Evolutionary conservation across 306 rosid genomes (phyloP).

Genomic region (Prunus padus): DNA sequence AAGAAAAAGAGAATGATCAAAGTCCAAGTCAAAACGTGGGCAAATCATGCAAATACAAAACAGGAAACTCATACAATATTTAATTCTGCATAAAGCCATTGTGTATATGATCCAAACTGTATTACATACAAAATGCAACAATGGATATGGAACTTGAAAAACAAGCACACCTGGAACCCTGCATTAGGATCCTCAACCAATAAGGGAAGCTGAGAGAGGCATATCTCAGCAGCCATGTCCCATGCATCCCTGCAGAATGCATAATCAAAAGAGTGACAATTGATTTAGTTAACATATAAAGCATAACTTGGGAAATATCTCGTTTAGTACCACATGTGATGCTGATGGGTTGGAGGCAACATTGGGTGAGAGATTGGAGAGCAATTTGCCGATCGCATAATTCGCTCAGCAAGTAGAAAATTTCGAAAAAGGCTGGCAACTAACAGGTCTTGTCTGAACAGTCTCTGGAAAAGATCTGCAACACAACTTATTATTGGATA

Average conservation of each 20-base stretch:
- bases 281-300: slow-evolving; percentile 12
- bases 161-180: slow-evolving; percentile 70
- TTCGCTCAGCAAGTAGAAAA: slow-evolving; percentile 95
- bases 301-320: slow-evolving; percentile 28
- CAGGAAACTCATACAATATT: not conserved
- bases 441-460: slow-evolving; percentile 95
- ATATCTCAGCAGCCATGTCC: slow-evolving; percentile 99
- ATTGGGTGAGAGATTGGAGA: slow-evolving; percentile 89
- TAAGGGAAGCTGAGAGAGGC: slow-evolving; percentile 96
- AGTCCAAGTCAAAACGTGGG: not conserved
- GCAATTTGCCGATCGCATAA: slow-evolving; percentile 98
- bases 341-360: slow-evolving; percentile 96
- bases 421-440: slow-evolving; percentile 92
- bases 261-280: slow-evolving; percentile 20
- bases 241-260: slow-evolving; percentile 91
- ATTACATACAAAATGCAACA: not conserved
- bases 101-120: not conserved
- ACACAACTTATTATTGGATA: slow-evolving; percentile 22
- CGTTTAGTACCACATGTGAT: slow-evolving; percentile 90
- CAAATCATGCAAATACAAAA: not conserved
- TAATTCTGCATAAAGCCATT: not conserved
- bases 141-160: not conserved
- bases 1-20: not conserved
- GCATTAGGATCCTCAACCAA: slow-evolving; percentile 79
- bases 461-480: slow-evolving; percentile 94